These are phyloP conservation scores for Saccharomycodes ludwigii DNA, from an alignment of 805 yeast genomes.

Conservation along the genomic window DNA sequence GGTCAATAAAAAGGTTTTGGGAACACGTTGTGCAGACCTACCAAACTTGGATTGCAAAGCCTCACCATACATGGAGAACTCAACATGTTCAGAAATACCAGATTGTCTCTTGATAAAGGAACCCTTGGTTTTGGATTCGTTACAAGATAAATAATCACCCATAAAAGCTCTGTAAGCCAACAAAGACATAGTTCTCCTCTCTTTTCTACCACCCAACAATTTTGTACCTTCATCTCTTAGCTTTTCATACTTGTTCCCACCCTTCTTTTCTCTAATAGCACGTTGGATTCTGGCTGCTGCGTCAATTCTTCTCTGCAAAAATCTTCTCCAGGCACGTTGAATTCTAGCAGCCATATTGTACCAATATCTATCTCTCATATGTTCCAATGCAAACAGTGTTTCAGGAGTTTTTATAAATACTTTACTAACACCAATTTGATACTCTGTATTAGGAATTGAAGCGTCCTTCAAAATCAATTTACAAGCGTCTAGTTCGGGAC, in stretches of 20 bases:
- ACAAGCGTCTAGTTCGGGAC: constrained; percentile 44
- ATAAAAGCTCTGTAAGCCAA: constrained; percentile 77
- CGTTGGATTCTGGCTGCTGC: constrained; percentile 76
- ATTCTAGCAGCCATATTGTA: constrained; percentile 95
- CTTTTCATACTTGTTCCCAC: constrained; percentile 73
- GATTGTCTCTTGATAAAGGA: constrained; percentile 56
- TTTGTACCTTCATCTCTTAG: constrained; percentile 75
- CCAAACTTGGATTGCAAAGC: constrained; percentile 79
- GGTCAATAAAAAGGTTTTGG: constrained; percentile 64
- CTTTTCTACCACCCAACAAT: constrained; percentile 61
- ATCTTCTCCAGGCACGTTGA: constrained; percentile 93
- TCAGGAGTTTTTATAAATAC: constrained; percentile 96
- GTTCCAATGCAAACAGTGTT: constrained; percentile 88
- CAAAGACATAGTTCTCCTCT: constrained; percentile 80
- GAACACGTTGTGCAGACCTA: constrained; percentile 70
- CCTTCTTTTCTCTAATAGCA: constrained; percentile 68
- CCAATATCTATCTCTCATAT: constrained; percentile 95
- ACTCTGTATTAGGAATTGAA: constrained; percentile 68
- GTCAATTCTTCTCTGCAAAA: constrained; percentile 66
- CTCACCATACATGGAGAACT: constrained; percentile 77
- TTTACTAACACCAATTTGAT: constrained; percentile 83
- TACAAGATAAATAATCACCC: constrained; percentile 92
- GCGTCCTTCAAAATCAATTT: constrained; percentile 41
- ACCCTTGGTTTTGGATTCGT: constrained; percentile 66
- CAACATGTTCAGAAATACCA: constrained; percentile 57